Percentiles rank a stretch among this genome's conserved stretches.
Evolutionary conservation across 306 rosid species (phyloP).

Genomic region (Corylus americana): DNA sequence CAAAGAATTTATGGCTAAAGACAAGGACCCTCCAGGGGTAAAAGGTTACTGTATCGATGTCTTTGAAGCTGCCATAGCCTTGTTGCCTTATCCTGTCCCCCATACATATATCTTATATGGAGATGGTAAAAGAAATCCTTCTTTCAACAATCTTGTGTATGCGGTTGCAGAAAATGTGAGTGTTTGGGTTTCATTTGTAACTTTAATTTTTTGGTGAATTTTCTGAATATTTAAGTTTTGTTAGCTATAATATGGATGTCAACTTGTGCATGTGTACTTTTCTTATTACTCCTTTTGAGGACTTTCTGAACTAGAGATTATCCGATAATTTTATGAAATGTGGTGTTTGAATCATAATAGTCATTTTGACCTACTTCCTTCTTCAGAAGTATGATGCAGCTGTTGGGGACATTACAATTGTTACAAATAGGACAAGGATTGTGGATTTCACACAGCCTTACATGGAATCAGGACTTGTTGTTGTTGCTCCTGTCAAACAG

Average conservation of each 20-base stretch:
- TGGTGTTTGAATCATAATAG: conserved; percentile 17
- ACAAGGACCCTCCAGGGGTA: conserved; percentile 62
- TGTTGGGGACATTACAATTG: conserved; percentile 82
- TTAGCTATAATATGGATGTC: conserved; percentile 14
- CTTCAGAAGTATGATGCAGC: conserved; percentile 77
- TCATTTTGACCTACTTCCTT: conserved; percentile 28
- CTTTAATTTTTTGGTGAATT: conserved; percentile 11
- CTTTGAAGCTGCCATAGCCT: conserved; percentile 78
- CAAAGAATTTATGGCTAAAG: conserved; percentile 61
- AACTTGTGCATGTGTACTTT: neutral
- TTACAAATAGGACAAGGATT: conserved; percentile 69
- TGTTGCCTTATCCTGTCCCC: conserved; percentile 84
- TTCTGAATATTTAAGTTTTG: neutral
- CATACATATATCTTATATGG: conserved; percentile 60
- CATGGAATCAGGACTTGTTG: conserved; percentile 72
- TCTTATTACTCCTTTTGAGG: neutral
- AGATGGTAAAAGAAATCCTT: conserved; percentile 63
- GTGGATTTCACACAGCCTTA: conserved; percentile 93
- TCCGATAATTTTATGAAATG: conserved; percentile 8
- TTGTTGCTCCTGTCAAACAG: conserved; percentile 64
- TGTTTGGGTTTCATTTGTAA: conserved; percentile 24
- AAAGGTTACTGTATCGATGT: conserved; percentile 76
- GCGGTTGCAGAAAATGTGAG: conserved; percentile 79
- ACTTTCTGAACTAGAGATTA: conserved; percentile 8
- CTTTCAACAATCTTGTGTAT: conserved; percentile 43